phyloP scores from a whole-genome alignment of 2,329 filamentous ascomycete species.

The Aspergillus ibericus region DNA sequence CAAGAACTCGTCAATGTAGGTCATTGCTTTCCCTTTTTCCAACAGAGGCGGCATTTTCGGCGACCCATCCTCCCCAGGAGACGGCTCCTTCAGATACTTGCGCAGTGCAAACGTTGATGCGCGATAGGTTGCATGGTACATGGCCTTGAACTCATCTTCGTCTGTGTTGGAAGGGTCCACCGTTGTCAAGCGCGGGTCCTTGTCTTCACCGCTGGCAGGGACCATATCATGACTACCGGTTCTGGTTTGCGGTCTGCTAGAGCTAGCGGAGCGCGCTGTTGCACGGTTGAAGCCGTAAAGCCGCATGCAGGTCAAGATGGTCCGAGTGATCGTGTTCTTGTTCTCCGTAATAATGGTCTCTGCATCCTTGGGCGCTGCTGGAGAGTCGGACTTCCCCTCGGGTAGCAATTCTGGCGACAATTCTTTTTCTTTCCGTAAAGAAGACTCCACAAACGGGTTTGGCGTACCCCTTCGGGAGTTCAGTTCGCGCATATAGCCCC shows the following conservation, averaged over 20 bases:
- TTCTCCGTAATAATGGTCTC: constrained; percentile 38
- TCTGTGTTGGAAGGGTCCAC: constrained; percentile 20
- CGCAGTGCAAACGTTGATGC: constrained; percentile 45
- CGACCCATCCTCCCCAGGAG: neutral
- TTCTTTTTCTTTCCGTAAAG: constrained; percentile 13
- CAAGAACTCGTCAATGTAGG: constrained; percentile 43
- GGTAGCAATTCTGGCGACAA: constrained; percentile 15
- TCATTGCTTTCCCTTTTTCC: constrained; percentile 42
- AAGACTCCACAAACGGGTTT: constrained; percentile 27
- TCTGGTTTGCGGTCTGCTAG: constrained; percentile 16
- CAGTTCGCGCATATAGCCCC: constrained; percentile 18
- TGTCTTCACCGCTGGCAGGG: constrained; percentile 17
- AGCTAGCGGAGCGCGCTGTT: constrained; percentile 21
- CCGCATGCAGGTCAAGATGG: constrained; percentile 46
- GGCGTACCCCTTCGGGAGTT: constrained; percentile 21
- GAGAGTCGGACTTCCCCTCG: constrained; percentile 18
- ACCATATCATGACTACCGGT: constrained; percentile 3
- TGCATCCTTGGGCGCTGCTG: constrained; percentile 24
- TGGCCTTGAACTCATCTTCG: constrained; percentile 45
- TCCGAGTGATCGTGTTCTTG: constrained; percentile 43
- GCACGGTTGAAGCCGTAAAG: constrained; percentile 44
- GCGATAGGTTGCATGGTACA: constrained; percentile 48
- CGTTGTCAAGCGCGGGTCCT: constrained; percentile 9
- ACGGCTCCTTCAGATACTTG: constrained; percentile 35
- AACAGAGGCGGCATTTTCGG: constrained; percentile 25